Percentiles rank a stretch among this genome's conserved stretches.
These are phyloP conservation scores for Chaetoceros muelleri DNA, from an alignment of 108 stramenopile species.

Conservation along the genomic window DNA sequence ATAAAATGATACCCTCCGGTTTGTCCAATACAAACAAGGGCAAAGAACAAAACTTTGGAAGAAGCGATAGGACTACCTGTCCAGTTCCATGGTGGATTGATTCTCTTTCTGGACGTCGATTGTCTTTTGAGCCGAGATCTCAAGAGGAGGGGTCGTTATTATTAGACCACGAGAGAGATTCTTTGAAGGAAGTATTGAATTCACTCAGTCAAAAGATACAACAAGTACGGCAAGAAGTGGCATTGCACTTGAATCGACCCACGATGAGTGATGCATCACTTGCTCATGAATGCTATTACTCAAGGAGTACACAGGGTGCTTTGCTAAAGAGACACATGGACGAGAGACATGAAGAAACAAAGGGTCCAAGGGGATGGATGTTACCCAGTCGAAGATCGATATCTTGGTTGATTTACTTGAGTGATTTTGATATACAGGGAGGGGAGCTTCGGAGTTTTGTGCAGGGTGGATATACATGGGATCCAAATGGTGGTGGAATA, in stretches of 20 bases:
- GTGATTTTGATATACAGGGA: constrained; percentile 24
- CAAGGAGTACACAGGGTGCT: constrained; percentile 17
- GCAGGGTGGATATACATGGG: neutral
- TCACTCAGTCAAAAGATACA: constrained; percentile 6
- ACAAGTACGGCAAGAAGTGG: constrained; percentile 13
- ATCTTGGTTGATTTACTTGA: constrained; percentile 47
- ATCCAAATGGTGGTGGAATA: neutral
- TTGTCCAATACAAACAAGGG: constrained; percentile 4
- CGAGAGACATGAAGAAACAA: constrained; percentile 45
- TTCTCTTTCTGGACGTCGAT: neutral
- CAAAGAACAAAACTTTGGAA: constrained; percentile 8
- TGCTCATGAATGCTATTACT: constrained; percentile 32
- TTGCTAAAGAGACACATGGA: constrained; percentile 29
- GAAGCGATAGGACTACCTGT: constrained; percentile 24
- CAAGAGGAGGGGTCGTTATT: neutral
- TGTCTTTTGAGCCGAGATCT: neutral
- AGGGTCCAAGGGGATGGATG: constrained; percentile 39
- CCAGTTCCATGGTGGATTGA: constrained; percentile 34
- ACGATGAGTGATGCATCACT: constrained; percentile 16
- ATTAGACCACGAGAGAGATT: neutral
- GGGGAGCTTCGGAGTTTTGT: constrained; percentile 27
- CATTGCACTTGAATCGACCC: constrained; percentile 17
- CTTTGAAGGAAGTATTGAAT: neutral
- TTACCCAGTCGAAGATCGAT: constrained; percentile 30
- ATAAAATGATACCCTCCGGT: constrained; percentile 11